phyloP scores from a whole-genome alignment of 768 basidiomycete species.

The Suillus occidentalis region DNA sequence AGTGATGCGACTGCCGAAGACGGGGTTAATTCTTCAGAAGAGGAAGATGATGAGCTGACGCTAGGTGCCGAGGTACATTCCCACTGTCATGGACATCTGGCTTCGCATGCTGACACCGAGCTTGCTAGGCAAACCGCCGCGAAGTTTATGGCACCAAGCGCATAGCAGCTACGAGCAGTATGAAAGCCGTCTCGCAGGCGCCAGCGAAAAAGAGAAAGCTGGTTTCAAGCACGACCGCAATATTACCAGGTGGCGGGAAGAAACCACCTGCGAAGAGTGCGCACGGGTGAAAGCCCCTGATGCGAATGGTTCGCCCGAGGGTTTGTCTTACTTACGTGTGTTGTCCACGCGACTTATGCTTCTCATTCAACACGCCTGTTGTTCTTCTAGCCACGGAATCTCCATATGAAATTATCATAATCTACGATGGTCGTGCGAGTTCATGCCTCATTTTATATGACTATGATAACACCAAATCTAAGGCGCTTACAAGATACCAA shows the following conservation, averaged over 20 bases:
- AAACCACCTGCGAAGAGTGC: not conserved
- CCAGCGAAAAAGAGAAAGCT: constrained; percentile 26
- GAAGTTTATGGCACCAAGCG: constrained; percentile 35
- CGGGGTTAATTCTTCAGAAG: constrained; percentile 25
- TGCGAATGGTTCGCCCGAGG: not conserved
- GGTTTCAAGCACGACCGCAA: not conserved
- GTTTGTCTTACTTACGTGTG: not conserved
- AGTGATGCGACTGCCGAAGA: constrained; percentile 16
- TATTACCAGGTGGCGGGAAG: not conserved
- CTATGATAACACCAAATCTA: not conserved
- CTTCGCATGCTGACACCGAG: constrained; percentile 1
- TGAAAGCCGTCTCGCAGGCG: constrained; percentile 10
- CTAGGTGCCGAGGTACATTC: constrained; percentile 55
- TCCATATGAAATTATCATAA: not conserved
- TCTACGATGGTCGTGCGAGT: not conserved
- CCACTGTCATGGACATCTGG: not conserved
- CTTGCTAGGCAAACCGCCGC: constrained; percentile 40
- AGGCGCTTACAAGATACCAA: not conserved
- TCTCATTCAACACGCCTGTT: not conserved
- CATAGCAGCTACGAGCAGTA: constrained; percentile 14
- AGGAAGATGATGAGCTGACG: constrained; percentile 62
- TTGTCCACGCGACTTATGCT: not conserved
- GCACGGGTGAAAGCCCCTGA: not conserved
- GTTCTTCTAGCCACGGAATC: not conserved
- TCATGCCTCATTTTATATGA: not conserved